phyloP scores from a whole-genome alignment of 148 eudicot species.

The Chenopodium formosanum region DNA sequence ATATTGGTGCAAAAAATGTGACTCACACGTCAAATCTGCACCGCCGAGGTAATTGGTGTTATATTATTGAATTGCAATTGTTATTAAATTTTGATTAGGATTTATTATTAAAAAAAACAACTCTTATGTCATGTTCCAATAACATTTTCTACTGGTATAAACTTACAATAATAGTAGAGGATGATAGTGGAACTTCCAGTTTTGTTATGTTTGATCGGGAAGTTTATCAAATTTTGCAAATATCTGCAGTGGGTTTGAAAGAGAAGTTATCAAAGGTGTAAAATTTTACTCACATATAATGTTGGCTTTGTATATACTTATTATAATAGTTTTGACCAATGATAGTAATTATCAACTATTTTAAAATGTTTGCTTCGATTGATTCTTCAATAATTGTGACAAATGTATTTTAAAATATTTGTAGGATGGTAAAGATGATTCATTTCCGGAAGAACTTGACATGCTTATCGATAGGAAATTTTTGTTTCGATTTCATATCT shows the following conservation, averaged over 20 bases:
- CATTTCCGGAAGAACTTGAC: background rate
- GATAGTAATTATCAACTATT: too few relatives aligned
- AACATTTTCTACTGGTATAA: background rate
- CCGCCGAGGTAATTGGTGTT: background rate
- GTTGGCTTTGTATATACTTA: too few relatives aligned
- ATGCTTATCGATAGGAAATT: background rate
- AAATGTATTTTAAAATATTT: too few relatives aligned
- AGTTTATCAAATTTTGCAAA: background rate
- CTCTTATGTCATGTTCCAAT: too few relatives aligned
- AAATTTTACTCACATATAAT: too few relatives aligned
- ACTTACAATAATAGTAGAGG: background rate
- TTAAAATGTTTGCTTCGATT: too few relatives aligned
- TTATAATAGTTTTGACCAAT: too few relatives aligned
- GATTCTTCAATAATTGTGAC: too few relatives aligned
- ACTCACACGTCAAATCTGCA: background rate
- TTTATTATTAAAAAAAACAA: too few relatives aligned
- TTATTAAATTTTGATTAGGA: background rate
- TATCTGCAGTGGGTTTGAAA: too few relatives aligned
- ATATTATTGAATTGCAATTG: too few relatives aligned
- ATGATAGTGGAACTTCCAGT: background rate
- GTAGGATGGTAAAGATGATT: background rate
- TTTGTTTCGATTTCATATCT: background rate
- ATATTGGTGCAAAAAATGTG: background rate
- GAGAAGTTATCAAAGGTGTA: too few relatives aligned
- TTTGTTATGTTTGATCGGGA: background rate